Evolutionary conservation across 2,329 filamentous ascomycete species (phyloP).

Genomic region (Colletotrichum sp.): DNA sequence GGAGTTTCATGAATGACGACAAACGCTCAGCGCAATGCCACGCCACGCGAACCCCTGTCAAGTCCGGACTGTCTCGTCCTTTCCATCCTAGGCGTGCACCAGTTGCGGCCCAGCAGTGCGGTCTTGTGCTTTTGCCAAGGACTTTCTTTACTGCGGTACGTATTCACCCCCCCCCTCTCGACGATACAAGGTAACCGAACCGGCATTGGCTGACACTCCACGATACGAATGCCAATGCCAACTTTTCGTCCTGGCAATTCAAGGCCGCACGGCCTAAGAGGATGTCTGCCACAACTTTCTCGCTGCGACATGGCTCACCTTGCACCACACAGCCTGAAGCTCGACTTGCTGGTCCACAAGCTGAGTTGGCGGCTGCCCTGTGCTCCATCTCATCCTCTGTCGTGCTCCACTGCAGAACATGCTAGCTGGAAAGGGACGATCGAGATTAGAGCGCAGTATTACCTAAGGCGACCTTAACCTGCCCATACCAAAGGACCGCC

Average conservation of each 20-base stretch:
- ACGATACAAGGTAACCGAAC: background rate
- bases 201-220: background rate
- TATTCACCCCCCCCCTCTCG: background rate
- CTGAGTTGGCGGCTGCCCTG: constrained; percentile 8
- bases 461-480: background rate
- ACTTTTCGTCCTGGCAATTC: background rate
- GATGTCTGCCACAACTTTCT: background rate
- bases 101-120: background rate
- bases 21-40: background rate
- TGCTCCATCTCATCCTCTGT: background rate
- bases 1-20: constrained; percentile 9
- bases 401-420: background rate
- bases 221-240: background rate
- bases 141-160: background rate
- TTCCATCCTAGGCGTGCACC: background rate
- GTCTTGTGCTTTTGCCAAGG: background rate
- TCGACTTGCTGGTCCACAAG: background rate
- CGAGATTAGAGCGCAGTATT: background rate
- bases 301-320: constrained; percentile 2
- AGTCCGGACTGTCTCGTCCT: background rate
- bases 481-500: background rate
- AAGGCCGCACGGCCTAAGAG: background rate
- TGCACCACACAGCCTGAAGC: background rate
- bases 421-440: background rate
- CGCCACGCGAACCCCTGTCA: background rate